A percentile compares a stretch with the other conserved stretches of the same genome.
Evolutionary conservation across 148 eudicot species (phyloP).

Genomic region (Rhododendron vialii): DNA sequence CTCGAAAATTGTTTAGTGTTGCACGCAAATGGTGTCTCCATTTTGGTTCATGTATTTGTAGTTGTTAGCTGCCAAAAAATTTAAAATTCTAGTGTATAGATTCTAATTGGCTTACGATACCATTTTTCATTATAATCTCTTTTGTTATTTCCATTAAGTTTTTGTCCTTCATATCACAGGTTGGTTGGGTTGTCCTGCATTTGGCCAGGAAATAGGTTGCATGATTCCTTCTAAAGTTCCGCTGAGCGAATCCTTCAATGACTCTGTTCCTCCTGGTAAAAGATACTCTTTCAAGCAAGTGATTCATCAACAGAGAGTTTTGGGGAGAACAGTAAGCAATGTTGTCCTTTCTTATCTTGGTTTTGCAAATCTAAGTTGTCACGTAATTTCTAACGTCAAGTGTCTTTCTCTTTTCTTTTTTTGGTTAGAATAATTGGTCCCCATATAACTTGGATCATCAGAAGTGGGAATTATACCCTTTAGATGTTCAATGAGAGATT

Average conservation of each 20-base stretch:
- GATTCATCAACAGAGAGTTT: constrained; percentile 59
- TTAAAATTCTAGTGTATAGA: not conserved
- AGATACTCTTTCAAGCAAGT: constrained; percentile 91
- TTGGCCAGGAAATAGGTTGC: constrained; percentile 64
- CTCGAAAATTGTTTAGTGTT: not conserved
- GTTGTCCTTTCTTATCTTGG: not conserved
- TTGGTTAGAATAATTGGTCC: not conserved
- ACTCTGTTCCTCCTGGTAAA: constrained; percentile 64
- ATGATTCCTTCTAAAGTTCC: constrained; percentile 96
- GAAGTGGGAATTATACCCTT: not conserved
- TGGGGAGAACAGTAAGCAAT: constrained; percentile 58
- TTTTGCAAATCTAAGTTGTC: not conserved
- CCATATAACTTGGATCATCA: not conserved
- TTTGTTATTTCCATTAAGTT: not conserved
- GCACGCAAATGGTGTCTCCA: not conserved
- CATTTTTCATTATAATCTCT: not conserved
- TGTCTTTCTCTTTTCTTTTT: not conserved
- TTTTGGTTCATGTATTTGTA: not conserved
- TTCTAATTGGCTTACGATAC: not conserved
- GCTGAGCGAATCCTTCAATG: constrained; percentile 67
- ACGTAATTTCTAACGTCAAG: not conserved
- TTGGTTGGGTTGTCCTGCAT: constrained; percentile 88
- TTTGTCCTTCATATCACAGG: constrained; percentile 37
- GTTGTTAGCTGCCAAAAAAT: not conserved
- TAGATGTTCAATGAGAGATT: not conserved